Evolutionary conservation across 176 grass and related monocot genomes (phyloP), one percentile per base, ranked within the genome.

Genomic region (Lolium rigidum): DNA sequence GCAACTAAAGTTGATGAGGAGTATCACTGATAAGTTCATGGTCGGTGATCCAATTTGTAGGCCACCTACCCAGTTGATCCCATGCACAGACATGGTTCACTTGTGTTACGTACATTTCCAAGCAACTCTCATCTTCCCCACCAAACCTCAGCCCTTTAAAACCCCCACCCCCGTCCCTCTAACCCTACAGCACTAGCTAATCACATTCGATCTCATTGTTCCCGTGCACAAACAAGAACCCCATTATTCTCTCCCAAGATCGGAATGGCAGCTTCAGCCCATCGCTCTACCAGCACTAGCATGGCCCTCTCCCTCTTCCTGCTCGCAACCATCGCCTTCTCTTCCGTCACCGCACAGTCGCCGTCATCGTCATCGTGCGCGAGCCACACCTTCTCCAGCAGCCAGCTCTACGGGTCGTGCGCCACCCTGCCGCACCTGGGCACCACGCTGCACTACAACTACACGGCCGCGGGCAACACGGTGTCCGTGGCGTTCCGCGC

Each of bases 401-500:
- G 62, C 59, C 82, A 64, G 44, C 66, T 37, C 12, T 98, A 93
- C 79, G 87, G 15, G 37, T 93, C 95, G 58, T 98, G 95, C 79
- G 73, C 76, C 21, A 35, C 83, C 86, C 91, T 98, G 41, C 93
- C 85, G 1, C 89, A 81, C 9, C 84, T 98, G 5, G 95, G 93
- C 9, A 91, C 95, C 74, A 85, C 95, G 58, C 93, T 98, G 78
- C 77, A 95, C 90, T 95, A 98, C 91, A 93, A 86, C 89, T 89
- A 90, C 84, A 75, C 87, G 47, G 83, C 80, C 2, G 75, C 46
- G 1, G 64, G 51, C 10, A 90, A 87, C 76, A 74, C 68, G 0
- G 82, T 95, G 0, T 62, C 86, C 85, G 87, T 98, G 2, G 95
- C 95, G 37, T 98, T 95, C 90, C 90, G 90, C 5, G 89, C 93